Base-by-base conservation (phyloP, 1,284 basidiomycete species). In the Cystobasidium slooffiae region DNA sequence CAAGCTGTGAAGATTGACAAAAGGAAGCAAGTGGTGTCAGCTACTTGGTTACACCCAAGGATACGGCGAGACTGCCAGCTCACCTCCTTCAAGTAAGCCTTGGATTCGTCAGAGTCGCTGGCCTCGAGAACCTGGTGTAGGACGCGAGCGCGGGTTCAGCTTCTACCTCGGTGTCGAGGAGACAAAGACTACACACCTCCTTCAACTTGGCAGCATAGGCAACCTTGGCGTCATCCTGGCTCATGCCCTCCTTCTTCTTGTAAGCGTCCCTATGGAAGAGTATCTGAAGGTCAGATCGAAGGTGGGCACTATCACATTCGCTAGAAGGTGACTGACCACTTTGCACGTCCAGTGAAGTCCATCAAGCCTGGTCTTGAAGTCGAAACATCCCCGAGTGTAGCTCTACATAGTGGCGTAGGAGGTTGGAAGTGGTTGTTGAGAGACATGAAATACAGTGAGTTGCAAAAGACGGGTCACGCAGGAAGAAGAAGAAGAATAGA, bases 341-440 rank as follows among this genome's bases (percentile, higher is more conserved):
- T 94, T 69, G 88, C 89, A 83, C 90, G 91, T 77, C 89, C 92
- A n/a, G 84, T 83, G 80, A 93, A 92, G 81, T 93, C 90, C 46
- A 93, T 80, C 83, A 92, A 67, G 37, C 91, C 90, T 18, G 92
- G 92, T 31, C 87, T 84, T 2, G 83, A 43, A 68, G 84, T 88
- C 80, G 86, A 88, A 74, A 88, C 86, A 82, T 93, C 88, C 61
- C 94, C 94, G 68, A 89, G 81, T 49, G 87, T 93, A 56, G 88
- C 93, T 91, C 64, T 69, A 43, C 16, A 18, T 1, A 41, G 59
- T 55, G 31, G 46, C 41, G 61, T 6, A 43, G 37, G 14, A 49
- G 14, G 69, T 9, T 43, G 4, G 62, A 55, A 24, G 53, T 51
- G 47, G 51, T 43, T 51, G 44, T 53, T 44, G 58, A 39, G 58